A percentile compares a stretch with the other conserved stretches of the same genome.
Evolutionary conservation across 192 early-diverging fungal species (phyloP).

Genomic region (Rhizophagus prolifer): DNA sequence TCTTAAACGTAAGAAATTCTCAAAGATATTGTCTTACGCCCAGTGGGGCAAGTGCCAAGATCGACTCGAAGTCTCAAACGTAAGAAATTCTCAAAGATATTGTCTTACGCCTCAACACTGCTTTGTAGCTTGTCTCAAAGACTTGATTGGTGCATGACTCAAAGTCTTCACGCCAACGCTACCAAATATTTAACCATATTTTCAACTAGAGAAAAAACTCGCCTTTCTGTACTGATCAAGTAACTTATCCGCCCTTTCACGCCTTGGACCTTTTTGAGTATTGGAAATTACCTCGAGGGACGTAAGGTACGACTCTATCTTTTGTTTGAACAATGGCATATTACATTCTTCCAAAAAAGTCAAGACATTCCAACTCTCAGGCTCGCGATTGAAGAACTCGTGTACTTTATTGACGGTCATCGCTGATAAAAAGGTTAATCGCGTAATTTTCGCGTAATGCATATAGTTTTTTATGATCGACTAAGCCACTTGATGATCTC

Average conservation of each 20-base stretch:
- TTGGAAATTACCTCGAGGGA: constrained; percentile 1
- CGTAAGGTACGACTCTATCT: constrained; percentile 14
- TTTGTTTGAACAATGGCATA: constrained; percentile 19
- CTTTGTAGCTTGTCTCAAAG: constrained; percentile 10
- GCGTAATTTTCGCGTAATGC: no score
- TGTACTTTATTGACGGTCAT: constrained; percentile 8
- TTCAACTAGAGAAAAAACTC: not conserved
- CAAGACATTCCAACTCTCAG: constrained; percentile 24
- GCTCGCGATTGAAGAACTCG: constrained; percentile 20
- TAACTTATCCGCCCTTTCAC: constrained; percentile 8
- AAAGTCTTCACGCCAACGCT: constrained; percentile 9
- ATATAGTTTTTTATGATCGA: no score
- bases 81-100: no score
- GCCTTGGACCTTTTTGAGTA: constrained; percentile 21
- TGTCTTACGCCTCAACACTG: constrained; percentile 1
- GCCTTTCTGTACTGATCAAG: constrained; percentile 3
- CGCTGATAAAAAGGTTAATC: not conserved
- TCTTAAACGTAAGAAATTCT: not conserved
- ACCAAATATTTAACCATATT: not conserved
- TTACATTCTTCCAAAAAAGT: constrained; percentile 25
- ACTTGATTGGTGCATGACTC: constrained; percentile 23
- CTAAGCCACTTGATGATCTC: no score
- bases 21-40: no score
- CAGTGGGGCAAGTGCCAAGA: no score
- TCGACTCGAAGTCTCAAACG: no score